phyloP scores from a whole-genome alignment of 192 early-diverging fungal species.

The Gorgonomyces haynaldii region DNA sequence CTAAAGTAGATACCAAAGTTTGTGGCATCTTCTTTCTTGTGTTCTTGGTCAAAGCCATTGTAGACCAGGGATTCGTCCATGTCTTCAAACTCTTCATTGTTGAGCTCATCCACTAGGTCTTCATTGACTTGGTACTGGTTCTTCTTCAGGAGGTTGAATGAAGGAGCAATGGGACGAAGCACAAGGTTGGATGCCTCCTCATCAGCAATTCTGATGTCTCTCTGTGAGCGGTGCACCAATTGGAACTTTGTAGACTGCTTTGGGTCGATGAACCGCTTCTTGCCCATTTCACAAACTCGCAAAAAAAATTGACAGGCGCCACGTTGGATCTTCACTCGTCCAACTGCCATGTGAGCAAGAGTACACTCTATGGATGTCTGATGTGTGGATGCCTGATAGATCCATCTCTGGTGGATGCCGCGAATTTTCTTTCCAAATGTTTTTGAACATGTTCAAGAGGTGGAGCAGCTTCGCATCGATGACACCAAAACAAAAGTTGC shows the following conservation, averaged over 20 bases:
- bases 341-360: no score
- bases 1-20: conserved; percentile 84
- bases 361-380: no score
- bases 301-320: no score
- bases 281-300: no score
- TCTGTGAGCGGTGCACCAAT: conserved; percentile 89
- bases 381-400: no score
- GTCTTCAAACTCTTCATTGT: conserved; percentile 14
- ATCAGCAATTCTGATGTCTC: conserved; percentile 82
- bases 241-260: conserved; percentile 74
- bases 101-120: conserved; percentile 15
- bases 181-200: conserved; percentile 65
- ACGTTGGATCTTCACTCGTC: no score
- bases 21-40: conserved; percentile 50
- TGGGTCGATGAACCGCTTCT: conserved; percentile 80
- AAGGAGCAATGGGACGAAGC: conserved; percentile 62
- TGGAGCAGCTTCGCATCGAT: no score
- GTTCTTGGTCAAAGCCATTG: conserved; percentile 26
- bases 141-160: conserved; percentile 42
- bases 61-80: conserved; percentile 6
- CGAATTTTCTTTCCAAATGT: no score
- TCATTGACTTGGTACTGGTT: conserved; percentile 15
- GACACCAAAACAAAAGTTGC: no score
- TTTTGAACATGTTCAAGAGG: no score
- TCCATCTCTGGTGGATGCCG: no score